Evolutionary conservation across 306 rosid genomes (phyloP).

Genomic region (Malus asiatica): DNA sequence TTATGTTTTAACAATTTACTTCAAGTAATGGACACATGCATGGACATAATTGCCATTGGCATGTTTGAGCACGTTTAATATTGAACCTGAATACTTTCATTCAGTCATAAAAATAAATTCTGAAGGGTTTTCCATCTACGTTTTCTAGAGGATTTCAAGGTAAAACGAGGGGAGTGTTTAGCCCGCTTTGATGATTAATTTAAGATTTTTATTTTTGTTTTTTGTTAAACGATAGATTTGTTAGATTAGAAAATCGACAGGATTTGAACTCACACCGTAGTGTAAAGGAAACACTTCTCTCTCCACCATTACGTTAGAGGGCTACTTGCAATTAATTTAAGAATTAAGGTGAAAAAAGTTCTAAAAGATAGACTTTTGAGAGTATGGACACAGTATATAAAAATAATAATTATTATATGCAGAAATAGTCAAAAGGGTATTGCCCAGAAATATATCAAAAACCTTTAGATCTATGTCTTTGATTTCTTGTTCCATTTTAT

Average conservation of each 20-base stretch:
- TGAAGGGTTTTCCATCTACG: not conserved
- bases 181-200: not conserved
- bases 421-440: not conserved
- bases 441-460: not conserved
- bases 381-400: not conserved
- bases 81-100: not conserved
- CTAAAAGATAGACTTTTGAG: not conserved
- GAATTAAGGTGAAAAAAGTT: not conserved
- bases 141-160: not conserved
- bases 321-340: no score
- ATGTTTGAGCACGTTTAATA: not conserved
- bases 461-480: not conserved
- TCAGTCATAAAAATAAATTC: not conserved
- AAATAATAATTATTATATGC: not conserved
- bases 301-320: no score
- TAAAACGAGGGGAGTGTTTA: not conserved
- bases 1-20: not conserved
- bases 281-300: no score
- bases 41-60: not conserved
- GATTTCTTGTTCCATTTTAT: not conserved
- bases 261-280: no score
- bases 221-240: no score
- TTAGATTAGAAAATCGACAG: fast-evolving
- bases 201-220: no score
- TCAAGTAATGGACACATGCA: not conserved